These are phyloP conservation scores for Fraxinus paxiana DNA, from an alignment of 305 asterid genomes.

Conservation along the genomic window DNA sequence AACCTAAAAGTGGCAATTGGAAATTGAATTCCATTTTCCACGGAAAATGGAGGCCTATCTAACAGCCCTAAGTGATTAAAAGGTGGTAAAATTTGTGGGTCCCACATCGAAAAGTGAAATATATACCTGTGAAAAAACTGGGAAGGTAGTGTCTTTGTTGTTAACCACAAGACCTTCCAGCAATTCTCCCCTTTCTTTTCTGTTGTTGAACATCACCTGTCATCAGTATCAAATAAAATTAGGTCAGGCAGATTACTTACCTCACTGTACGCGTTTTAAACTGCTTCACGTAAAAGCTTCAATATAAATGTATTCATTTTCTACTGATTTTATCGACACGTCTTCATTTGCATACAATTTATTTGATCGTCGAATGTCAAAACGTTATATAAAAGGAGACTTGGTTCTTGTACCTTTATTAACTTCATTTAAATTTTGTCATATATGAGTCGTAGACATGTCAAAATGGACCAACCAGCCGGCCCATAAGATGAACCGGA, in stretches of 20 bases:
- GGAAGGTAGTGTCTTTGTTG: constrained; percentile 64
- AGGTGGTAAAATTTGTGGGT: background rate
- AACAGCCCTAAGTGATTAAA: no score
- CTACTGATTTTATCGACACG: no score
- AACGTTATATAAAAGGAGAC: background rate
- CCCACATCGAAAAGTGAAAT: no score
- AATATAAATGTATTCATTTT: background rate
- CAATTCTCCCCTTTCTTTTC: constrained; percentile 81
- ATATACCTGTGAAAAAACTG: constrained; percentile 57
- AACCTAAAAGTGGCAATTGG: no score
- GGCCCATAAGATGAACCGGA: background rate
- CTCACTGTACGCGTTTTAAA: background rate
- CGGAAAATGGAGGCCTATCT: no score
- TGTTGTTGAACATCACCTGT: constrained; percentile 85
- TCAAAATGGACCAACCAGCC: background rate
- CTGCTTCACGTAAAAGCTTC: background rate
- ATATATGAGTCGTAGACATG: background rate
- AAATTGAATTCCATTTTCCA: no score
- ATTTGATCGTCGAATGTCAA: background rate
- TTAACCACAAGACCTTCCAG: constrained; percentile 69
- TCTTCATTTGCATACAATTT: background rate
- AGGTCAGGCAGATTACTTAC: background rate
- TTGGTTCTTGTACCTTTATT: background rate
- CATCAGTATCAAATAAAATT: background rate
- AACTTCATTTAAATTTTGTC: background rate